Percentiles rank a stretch among this genome's conserved stretches.
These are phyloP conservation scores for Yamadazyma nakazawae DNA, from an alignment of 805 yeast genomes.

Conservation along the genomic window DNA sequence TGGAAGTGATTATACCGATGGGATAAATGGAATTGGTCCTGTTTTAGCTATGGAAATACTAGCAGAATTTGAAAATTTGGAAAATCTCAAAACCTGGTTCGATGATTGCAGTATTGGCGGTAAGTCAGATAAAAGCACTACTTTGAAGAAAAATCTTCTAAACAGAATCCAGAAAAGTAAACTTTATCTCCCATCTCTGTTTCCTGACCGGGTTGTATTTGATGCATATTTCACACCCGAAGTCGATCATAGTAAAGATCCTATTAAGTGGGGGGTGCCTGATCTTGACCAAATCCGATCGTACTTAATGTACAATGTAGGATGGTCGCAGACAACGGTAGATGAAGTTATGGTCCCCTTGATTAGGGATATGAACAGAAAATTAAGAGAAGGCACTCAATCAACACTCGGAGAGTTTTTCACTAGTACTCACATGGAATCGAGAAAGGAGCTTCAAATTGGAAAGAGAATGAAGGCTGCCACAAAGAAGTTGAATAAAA, in stretches of 20 bases:
- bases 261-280: constrained; percentile 88
- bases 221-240: constrained; percentile 79
- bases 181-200: constrained; percentile 53
- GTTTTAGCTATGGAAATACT: constrained; percentile 86
- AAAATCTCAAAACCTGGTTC: constrained; percentile 53
- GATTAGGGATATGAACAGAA: constrained; percentile 70
- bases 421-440: constrained; percentile 52
- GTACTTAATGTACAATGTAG: constrained; percentile 64
- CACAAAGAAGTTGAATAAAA: constrained; percentile 40
- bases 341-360: constrained; percentile 86
- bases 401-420: constrained; percentile 64
- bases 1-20: constrained; percentile 96
- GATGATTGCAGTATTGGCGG: constrained; percentile 42
- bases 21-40: constrained; percentile 90
- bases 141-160: constrained; percentile 55
- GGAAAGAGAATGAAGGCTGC: constrained; percentile 66
- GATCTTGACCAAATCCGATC: constrained; percentile 75
- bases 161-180: constrained; percentile 52
- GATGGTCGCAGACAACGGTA: constrained; percentile 74
- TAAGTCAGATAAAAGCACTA: constrained; percentile 41
- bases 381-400: constrained; percentile 53
- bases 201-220: constrained; percentile 67
- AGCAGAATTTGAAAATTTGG: constrained; percentile 67
- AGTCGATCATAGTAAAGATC: constrained; percentile 76
- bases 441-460: constrained; percentile 43